Evolutionary conservation across 106 monocot species (phyloP), one percentile per base, ranked within the genome.

Genomic region (Allium cepa): DNA sequence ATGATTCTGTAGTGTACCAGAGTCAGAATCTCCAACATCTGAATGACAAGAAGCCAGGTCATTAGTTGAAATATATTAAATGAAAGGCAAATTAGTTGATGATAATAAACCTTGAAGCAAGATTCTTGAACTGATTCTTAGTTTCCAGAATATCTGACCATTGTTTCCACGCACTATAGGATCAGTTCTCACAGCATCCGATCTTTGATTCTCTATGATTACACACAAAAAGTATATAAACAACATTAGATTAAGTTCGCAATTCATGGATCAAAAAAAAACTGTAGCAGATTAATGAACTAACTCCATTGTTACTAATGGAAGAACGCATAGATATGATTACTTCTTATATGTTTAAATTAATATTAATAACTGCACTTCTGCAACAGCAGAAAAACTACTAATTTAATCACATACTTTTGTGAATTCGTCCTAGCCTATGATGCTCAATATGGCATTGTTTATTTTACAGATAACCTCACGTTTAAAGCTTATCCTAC

Each of bases 101-200:
- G 26, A 26, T 47, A 47, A 68, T 14, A 28, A 51, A 68, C 67
- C 67, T 68, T 68, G 67, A 27, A 68, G 53, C 28, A 55, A 12
- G 55, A 52, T 68, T 27, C 55, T 68, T 26, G 67, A 68, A 36
- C 27, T 50, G 12, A 14, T 7, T 7, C 8, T 14, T 27, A 68
- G 12, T 68, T 55, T 68, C 67, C 67, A 68, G 51, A 53, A 68
- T 53, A 26, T 36, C 10, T 28, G 52, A 11, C 67, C 67, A 7
- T 26, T 68, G 51, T 9, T 27, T 53, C 53, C 53, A 11, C 13
- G 9, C 10, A 28, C 22, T 9, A 68, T 14, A 6, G 49, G 26
- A 17, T 68, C 53, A 46, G 67, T 68, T 68, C 67, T 55, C 22
- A 55, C 22, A 55, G 67, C 67, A 53, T 68, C 67, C 13, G 53